These are phyloP conservation scores for Boletus sp. DNA, from an alignment of 768 basidiomycete species.

Conservation along the genomic window DNA sequence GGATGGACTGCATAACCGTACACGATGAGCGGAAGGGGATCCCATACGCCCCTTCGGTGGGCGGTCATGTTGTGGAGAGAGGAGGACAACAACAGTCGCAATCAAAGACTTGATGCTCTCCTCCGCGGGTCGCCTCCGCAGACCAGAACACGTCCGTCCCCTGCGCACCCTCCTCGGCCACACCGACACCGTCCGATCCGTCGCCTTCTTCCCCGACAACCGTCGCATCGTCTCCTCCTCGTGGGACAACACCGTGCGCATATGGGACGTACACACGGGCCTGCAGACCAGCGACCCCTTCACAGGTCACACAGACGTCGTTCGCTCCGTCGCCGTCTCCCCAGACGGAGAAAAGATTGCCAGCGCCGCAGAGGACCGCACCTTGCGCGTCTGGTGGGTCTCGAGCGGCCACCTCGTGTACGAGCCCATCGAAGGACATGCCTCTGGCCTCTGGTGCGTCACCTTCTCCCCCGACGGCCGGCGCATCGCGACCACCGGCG, in stretches of 20 bases:
- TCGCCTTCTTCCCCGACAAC: conserved; percentile 31
- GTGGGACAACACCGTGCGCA: conserved; percentile 26
- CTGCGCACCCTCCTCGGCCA: conserved; percentile 33
- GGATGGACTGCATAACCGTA: conserved; percentile 92
- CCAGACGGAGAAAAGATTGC: conserved; percentile 28
- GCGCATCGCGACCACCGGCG: conserved; percentile 33
- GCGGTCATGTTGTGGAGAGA: too few species aligned
- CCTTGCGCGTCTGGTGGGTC: conserved; percentile 28
- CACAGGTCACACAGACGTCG: conserved; percentile 28
- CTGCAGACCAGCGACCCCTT: conserved; percentile 12
- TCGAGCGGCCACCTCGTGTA: conserved; percentile 19
- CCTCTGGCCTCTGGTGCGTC: conserved; percentile 28
- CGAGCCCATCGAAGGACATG: conserved; percentile 29
- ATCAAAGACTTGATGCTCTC: conserved; percentile 23
- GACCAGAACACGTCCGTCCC: conserved; percentile 27
- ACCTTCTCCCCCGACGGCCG: conserved; percentile 33
- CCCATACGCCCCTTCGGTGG: conserved; percentile 52
- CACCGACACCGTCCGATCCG: conserved; percentile 23
- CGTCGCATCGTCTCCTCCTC: conserved; percentile 25
- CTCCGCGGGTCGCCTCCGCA: conserved; percentile 18
- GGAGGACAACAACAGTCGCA: too few species aligned
- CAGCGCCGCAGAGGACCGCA: conserved; percentile 29
- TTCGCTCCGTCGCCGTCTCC: conserved; percentile 31
- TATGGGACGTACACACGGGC: conserved; percentile 28
- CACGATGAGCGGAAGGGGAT: conserved; percentile 70